phyloP scores from a whole-genome alignment of 2,329 filamentous ascomycete species.

The Pseudocercospora eumusae region DNA sequence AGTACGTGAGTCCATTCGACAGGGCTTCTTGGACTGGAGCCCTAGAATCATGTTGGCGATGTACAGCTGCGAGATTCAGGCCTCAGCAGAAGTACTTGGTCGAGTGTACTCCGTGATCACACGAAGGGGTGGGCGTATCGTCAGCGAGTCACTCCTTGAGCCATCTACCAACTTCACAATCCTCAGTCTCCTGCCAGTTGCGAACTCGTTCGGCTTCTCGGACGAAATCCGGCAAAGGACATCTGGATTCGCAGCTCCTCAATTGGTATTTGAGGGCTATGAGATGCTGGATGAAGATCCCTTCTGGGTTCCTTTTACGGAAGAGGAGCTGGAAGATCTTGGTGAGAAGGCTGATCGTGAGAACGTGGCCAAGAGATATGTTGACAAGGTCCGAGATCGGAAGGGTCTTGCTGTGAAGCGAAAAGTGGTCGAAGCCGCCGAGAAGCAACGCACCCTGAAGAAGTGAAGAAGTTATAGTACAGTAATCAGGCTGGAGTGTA shows the following conservation, averaged over 20 bases:
- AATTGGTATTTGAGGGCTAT: constrained; percentile 90
- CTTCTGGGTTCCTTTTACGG: constrained; percentile 95
- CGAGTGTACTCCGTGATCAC: constrained; percentile 98
- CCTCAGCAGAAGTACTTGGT: constrained; percentile 88
- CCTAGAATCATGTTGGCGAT: constrained; percentile 93
- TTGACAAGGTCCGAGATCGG: constrained; percentile 80
- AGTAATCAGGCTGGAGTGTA: not conserved
- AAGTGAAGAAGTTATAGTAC: constrained; percentile 41
- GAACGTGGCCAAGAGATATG: constrained; percentile 94
- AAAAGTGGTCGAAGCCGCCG: constrained; percentile 73
- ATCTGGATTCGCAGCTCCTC: constrained; percentile 84
- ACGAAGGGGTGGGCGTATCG: constrained; percentile 81
- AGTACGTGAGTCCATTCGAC: constrained; percentile 77
- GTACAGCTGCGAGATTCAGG: constrained; percentile 98
- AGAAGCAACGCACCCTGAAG: constrained; percentile 83
- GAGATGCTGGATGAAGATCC: constrained; percentile 93
- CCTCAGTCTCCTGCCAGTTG: constrained; percentile 80
- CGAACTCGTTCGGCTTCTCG: constrained; percentile 91
- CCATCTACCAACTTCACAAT: constrained; percentile 97
- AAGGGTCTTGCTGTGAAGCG: constrained; percentile 85
- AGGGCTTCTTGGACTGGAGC: constrained; percentile 92
- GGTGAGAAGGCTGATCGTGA: constrained; percentile 91
- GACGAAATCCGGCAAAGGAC: constrained; percentile 97
- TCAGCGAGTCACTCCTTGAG: constrained; percentile 89
- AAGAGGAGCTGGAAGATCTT: constrained; percentile 93